Evolutionary conservation across 768 basidiomycete species (phyloP), one percentile per base, ranked within the genome.

Genomic region (Pleurotus pulmonarius): DNA sequence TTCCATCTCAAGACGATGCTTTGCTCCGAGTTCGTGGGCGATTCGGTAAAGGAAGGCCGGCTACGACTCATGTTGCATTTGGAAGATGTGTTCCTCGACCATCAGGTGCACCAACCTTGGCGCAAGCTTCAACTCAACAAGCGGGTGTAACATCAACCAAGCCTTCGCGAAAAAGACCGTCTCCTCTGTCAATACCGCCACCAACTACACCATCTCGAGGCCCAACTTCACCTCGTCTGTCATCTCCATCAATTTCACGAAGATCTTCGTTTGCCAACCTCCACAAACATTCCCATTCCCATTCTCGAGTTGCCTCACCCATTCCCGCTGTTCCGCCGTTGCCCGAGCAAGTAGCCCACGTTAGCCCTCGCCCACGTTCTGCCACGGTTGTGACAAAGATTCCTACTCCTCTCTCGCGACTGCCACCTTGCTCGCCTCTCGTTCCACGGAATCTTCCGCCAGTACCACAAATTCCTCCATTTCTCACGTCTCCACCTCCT

Each of bases 1-100:
- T 81, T 5, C 76, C 79, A 0, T 77, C 77, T 9, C 70, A 75
- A 15, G 74, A 76, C 57, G 78, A 81, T 58, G 69, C 73, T 9
- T 64, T 77, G 58, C 65, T 73, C 20, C 71, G 73, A 38, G 77
- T 79, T 54, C 75, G 74, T 3, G 67, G 67, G 6, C 39, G 38
- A 22, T 41, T 53, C 39, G 39, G 16, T 13, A 53, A 53, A 41
- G 22, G 22, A 40, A n/a, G 51, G 13, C 15, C 22, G 20, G n/a
- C 38, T 11, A n/a, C 25, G 24, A 40, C 51, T 18, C 56, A 63
- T 22, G 48, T 57, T 24, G 44, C 45, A 24, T 47, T 34, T 15
- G 57, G 52, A 47, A 61, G 63, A 41, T 41, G 38, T 41, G 5
- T 53, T 24, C 51, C 51, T 41, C 51, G 51, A 53, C 8, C 51